Evolutionary conservation across 306 rosid genomes (phyloP), one percentile per base, ranked within the genome.

Genomic region (Trifolium subterraneum): DNA sequence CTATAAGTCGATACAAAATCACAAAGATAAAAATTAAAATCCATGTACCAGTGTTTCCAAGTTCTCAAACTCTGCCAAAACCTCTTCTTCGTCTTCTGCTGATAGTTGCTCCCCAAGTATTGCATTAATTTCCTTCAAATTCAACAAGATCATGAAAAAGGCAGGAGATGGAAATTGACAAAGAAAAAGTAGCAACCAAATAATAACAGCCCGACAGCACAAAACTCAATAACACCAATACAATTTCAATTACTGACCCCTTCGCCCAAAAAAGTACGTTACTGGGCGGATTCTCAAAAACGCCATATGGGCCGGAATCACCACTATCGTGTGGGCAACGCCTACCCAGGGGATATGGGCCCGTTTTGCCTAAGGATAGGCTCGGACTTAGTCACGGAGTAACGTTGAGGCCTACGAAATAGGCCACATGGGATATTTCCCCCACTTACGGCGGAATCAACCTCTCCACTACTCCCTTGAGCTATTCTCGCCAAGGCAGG

Each of bases 101-200:
- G 98, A 91, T 86, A 94, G 82, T 80, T 94, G 90, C 84, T 94
- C 97, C 33, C 99, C 97, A 67, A 94, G 75, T 71, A 86, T 72
- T 19, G 88, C 96, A 81, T 82, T 91, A 62, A 92, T 90, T 90
- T 94, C 98, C 98, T 93, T 72, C 62, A 86, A 78, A 75, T 71
- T 47, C 65, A 81, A 41, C 58, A 68, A 38, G 54, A 76, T 73
- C 42, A 76, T 47, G 77, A 6, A 33, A 33, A 33, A 33, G 1
- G 7, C 7, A 33, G 36, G 7, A 59, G 38, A 35, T 47, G 70
- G 50, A 75, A 77, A 68, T 55, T 62, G 69, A 13, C 39, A 38
- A 83, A 35, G 50, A 35, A 83, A 48, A 74, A 77, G 60, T 47
- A 47, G 48, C 48, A 67, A 20, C 11, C 3, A 62, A 35, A 72